Percentiles rank a stretch among this genome's conserved stretches.
phyloP scores from a whole-genome alignment of 23 red algal genomes.

The Pyropia yezoensis region DNA sequence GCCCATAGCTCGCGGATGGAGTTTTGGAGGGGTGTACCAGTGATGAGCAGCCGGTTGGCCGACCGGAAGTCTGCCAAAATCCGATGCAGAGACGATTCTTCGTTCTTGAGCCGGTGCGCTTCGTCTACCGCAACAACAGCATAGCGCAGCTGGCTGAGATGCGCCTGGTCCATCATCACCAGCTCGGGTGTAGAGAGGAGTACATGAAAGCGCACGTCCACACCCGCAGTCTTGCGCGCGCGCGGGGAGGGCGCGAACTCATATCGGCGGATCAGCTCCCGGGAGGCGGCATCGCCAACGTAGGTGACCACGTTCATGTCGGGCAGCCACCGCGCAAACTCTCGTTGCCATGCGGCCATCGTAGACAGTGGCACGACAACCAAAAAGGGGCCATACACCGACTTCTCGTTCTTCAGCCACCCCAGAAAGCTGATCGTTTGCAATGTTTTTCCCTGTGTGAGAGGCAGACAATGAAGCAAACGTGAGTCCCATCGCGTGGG shows the following conservation, averaged over 20 bases:
- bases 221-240: conserved; percentile 18
- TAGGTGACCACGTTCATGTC: conserved; percentile 91
- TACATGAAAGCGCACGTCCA: conserved; percentile 37
- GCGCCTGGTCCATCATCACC: conserved; percentile 58
- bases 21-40: conserved; percentile 89
- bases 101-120: conserved; percentile 92
- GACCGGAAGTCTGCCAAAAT: conserved; percentile 53
- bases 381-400: conserved; percentile 67
- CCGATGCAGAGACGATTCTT: conserved; percentile 50
- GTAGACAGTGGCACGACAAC: conserved; percentile 84
- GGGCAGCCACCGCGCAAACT: conserved; percentile 85
- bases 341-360: conserved; percentile 74
- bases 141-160: conserved; percentile 50
- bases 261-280: conserved; percentile 51
- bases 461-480: too few species aligned
- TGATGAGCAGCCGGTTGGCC: conserved; percentile 85
- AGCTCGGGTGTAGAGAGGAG: conserved; percentile 79
- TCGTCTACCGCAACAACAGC: conserved; percentile 85
- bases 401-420: conserved; percentile 67
- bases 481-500: too few species aligned
- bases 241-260: conserved; percentile 56
- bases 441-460: conserved; percentile 55
- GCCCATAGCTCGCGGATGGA: conserved; percentile 93
- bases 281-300: conserved; percentile 54
- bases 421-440: conserved; percentile 86